Conservation (phyloP, 202 grass and related monocot genomes). For the Brachypodium distachyon region DNA sequence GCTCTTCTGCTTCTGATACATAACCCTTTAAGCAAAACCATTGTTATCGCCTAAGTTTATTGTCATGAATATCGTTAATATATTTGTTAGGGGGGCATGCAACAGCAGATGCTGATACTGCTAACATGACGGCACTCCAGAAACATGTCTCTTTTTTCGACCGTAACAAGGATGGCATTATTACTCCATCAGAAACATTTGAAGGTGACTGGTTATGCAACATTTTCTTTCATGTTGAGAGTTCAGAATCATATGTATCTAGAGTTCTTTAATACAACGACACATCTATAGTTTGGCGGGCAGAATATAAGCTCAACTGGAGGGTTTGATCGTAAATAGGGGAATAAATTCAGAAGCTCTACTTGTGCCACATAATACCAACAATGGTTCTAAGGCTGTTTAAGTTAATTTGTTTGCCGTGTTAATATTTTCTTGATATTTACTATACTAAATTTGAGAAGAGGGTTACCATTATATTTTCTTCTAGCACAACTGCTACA, state of each 20-base stretch:
- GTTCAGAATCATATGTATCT: not conserved
- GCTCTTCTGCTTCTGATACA: not conserved
- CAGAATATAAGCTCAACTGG: not conserved
- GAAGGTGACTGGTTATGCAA: slow-evolving; percentile 29
- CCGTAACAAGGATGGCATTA: slow-evolving; percentile 54
- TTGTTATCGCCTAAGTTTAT: not conserved
- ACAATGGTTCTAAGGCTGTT: not conserved
- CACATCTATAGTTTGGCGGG: not conserved
- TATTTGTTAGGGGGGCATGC: not conserved
- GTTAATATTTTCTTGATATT: not conserved
- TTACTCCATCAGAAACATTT: slow-evolving; percentile 52
- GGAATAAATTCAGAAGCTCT: not conserved
- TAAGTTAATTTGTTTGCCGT: not conserved
- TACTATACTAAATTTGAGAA: not conserved
- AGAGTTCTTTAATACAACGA: not conserved
- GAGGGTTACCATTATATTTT: not conserved
- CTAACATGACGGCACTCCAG: slow-evolving; percentile 47
- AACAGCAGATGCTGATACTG: not conserved
- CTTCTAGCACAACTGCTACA: not conserved
- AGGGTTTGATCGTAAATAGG: not conserved
- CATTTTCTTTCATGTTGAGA: not conserved
- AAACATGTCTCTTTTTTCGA: slow-evolving; percentile 74
- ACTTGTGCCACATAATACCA: not conserved
- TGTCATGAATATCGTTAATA: not conserved
- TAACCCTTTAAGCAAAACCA: not conserved